Conservation (phyloP, 2,329 filamentous ascomycete species). For the Stagonosporopsis vannaccii region DNA sequence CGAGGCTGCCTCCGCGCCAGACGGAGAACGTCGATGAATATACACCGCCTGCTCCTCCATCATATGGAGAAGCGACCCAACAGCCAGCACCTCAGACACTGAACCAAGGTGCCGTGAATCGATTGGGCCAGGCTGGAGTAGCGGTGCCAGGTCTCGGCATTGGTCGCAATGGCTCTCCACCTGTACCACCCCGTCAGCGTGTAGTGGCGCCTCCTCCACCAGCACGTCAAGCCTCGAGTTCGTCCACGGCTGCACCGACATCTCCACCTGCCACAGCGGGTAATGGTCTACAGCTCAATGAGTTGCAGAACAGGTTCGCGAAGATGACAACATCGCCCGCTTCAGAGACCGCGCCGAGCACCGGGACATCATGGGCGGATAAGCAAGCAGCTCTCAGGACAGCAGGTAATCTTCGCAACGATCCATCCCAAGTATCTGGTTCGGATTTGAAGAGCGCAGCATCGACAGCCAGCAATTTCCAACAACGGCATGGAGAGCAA, state of each 20-base stretch:
- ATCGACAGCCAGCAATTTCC: slow-evolving; percentile 71
- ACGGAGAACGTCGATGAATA: slow-evolving; percentile 60
- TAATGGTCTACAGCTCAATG: slow-evolving; percentile 61
- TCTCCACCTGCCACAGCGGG: slow-evolving; percentile 26
- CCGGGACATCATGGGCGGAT: slow-evolving; percentile 69
- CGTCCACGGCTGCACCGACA: slow-evolving; percentile 30
- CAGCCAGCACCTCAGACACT: slow-evolving; percentile 49
- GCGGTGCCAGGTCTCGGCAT: slow-evolving; percentile 82
- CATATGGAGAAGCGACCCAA: slow-evolving; percentile 55
- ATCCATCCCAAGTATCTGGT: slow-evolving; percentile 68
- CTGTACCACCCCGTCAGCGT: slow-evolving; percentile 47
- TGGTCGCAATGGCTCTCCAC: slow-evolving; percentile 54
- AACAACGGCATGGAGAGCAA: slow-evolving; percentile 73
- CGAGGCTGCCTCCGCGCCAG: slow-evolving; percentile 74
- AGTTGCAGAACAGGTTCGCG: slow-evolving; percentile 72
- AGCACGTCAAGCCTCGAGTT: slow-evolving; percentile 34
- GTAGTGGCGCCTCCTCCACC: slow-evolving; percentile 35
- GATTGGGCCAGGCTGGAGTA: slow-evolving; percentile 76
- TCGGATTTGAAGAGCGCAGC: slow-evolving; percentile 66
- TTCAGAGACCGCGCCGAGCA: slow-evolving; percentile 40
- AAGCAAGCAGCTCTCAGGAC: slow-evolving; percentile 69
- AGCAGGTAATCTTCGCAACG: slow-evolving; percentile 64
- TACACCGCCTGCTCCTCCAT: slow-evolving; percentile 55
- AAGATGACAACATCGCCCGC: slow-evolving; percentile 47
- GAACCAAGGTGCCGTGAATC: slow-evolving; percentile 67